phyloP scores from a whole-genome alignment of 1,284 basidiomycete genomes.

The Fomitopsis palustris region DNA sequence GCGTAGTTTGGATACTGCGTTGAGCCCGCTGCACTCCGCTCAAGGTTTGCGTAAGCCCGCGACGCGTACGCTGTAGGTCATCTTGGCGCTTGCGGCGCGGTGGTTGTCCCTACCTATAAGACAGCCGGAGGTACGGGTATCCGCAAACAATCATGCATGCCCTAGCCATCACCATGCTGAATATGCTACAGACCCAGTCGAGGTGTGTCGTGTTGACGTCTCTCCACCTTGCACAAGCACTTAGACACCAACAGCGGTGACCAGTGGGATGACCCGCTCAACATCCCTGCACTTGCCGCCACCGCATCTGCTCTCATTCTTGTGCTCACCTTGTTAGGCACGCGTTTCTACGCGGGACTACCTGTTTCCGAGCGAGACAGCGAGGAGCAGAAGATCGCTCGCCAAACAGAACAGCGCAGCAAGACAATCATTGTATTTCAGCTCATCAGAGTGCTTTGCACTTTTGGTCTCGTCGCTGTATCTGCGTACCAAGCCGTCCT shows the following conservation, averaged over 20 bases:
- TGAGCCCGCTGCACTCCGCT: neutral
- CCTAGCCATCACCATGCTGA: neutral
- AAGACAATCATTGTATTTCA: neutral
- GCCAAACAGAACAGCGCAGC: neutral
- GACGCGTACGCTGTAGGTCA: neutral
- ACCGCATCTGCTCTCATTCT: neutral
- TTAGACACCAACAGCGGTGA: neutral
- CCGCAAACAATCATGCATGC: neutral
- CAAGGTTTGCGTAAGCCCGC: neutral
- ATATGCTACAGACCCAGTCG: neutral
- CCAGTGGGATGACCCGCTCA: neutral
- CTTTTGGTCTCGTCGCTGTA: neutral
- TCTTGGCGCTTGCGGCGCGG: neutral
- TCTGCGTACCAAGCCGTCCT: neutral
- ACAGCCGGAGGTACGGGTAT: neutral
- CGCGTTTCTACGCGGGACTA: neutral
- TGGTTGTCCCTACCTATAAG: neutral
- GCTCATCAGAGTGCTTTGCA: neutral
- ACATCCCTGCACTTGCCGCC: neutral
- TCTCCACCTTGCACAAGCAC: neutral
- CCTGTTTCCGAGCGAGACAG: neutral
- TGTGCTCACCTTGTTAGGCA: neutral
- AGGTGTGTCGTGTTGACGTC: neutral
- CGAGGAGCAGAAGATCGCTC: neutral
- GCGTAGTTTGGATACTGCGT: neutral